Evolutionary conservation across 2,329 filamentous ascomycete genomes (phyloP).

Genomic region (Scorias spongiosa): DNA sequence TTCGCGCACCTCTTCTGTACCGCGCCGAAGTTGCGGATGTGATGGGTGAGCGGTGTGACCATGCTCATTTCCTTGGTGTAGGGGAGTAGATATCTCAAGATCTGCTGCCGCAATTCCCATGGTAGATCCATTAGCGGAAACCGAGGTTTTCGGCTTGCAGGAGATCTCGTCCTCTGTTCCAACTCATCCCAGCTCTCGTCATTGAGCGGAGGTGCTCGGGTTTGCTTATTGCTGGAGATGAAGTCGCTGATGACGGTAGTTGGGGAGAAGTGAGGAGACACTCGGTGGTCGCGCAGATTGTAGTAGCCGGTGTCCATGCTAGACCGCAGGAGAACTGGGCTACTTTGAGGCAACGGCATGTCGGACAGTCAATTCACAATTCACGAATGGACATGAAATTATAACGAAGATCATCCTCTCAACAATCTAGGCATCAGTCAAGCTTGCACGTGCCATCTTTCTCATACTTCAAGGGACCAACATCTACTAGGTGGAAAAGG

Average conservation of each 20-base stretch:
- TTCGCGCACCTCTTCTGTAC: conserved; percentile 14
- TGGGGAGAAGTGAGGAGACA: conserved; percentile 14
- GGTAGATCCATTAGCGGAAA: conserved; percentile 25
- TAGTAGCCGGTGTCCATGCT: conserved; percentile 21
- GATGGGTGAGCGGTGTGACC: conserved; percentile 11
- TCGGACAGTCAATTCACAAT: background rate
- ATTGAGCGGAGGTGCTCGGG: conserved; percentile 2
- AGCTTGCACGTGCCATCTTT: too few species aligned
- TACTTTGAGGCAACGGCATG: background rate
- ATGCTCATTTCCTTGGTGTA: conserved; percentile 19
- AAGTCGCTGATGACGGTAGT: conserved; percentile 7
- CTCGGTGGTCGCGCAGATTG: conserved; percentile 23
- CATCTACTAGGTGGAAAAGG: too few species aligned
- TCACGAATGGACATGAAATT: too few species aligned
- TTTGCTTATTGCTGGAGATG: conserved; percentile 1
- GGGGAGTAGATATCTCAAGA: conserved; percentile 28
- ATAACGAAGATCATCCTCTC: too few species aligned
- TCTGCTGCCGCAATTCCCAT: conserved; percentile 28
- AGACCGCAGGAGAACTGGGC: background rate
- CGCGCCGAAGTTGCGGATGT: conserved; percentile 17
- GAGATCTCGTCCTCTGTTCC: conserved; percentile 17
- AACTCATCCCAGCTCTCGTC: conserved; percentile 19
- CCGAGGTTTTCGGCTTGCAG: conserved; percentile 13
- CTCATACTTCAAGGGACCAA: too few species aligned
- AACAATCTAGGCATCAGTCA: too few species aligned